phyloP scores from a whole-genome alignment of 768 basidiomycete genomes.

The Naganishia randhawae region DNA sequence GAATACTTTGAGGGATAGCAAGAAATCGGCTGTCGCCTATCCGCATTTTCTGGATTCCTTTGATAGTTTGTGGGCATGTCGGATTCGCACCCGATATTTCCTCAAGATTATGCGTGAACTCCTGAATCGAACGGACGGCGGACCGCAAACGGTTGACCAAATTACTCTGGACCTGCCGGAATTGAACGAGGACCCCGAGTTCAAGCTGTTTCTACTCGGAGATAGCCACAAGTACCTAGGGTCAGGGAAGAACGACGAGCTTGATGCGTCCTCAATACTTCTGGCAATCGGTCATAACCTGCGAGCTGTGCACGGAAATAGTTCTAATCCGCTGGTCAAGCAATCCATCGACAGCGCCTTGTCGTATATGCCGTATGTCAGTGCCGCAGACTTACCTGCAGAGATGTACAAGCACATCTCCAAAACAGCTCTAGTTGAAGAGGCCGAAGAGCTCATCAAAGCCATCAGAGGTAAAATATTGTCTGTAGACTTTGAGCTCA shows the following conservation, averaged over 20 bases:
- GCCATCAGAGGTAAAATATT: conserved; percentile 6
- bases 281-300: background rate
- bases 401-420: background rate
- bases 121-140: background rate
- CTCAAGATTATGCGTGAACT: background rate
- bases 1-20: background rate
- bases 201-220: background rate
- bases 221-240: background rate
- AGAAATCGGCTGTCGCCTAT: background rate
- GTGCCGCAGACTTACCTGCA: background rate
- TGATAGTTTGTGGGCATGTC: conserved; percentile 6
- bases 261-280: background rate
- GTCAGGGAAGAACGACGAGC: background rate
- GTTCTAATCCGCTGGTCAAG: background rate
- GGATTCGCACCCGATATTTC: conserved; percentile 14
- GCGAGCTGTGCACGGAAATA: background rate
- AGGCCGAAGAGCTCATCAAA: conserved; percentile 8
- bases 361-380: conserved; percentile 8
- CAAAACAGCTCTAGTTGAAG: background rate
- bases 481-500: background rate
- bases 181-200: background rate
- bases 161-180: background rate
- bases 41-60: conserved; percentile 2
- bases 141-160: background rate
- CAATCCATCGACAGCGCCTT: conserved; percentile 14